Conservation (phyloP, 106 monocot species). For the Posidonia australis region DNA sequence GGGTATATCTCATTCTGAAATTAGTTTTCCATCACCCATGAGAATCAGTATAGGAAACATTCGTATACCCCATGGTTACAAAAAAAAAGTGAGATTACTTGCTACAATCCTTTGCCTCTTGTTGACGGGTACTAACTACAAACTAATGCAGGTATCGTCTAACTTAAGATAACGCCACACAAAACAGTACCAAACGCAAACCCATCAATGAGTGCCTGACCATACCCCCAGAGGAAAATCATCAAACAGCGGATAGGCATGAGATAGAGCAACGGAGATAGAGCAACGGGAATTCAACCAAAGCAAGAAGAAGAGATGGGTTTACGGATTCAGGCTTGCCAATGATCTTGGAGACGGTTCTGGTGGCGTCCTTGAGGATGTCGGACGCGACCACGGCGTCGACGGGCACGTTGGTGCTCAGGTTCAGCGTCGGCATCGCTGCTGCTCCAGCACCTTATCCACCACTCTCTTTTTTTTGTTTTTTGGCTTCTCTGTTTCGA, state of each 20-base stretch:
- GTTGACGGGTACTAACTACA: too few species aligned
- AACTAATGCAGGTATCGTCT: too few species aligned
- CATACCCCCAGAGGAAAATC: conserved; percentile 9
- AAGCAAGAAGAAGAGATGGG: neutral
- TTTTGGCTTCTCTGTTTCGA: too few species aligned
- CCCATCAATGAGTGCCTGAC: neutral
- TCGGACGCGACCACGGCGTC: conserved; percentile 80
- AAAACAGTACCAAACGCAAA: neutral
- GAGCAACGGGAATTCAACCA: too few species aligned
- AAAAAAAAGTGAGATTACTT: too few species aligned
- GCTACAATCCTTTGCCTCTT: too few species aligned
- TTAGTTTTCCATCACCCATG: too few species aligned
- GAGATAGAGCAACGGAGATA: neutral
- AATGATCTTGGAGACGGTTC: conserved; percentile 62
- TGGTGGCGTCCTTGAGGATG: conserved; percentile 74
- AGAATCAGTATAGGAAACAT: too few species aligned
- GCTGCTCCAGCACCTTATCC: neutral
- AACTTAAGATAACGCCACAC: too few species aligned
- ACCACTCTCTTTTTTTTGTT: neutral
- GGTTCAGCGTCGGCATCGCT: conserved; percentile 73
- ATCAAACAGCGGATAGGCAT: conserved; percentile 15
- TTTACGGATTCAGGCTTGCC: conserved; percentile 88
- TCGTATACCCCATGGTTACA: too few species aligned
- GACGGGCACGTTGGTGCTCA: conserved; percentile 70
- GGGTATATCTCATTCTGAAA: too few species aligned